Conservation (phyloP, 495 filamentous ascomycete species). For the Tuber borchii region DNA sequence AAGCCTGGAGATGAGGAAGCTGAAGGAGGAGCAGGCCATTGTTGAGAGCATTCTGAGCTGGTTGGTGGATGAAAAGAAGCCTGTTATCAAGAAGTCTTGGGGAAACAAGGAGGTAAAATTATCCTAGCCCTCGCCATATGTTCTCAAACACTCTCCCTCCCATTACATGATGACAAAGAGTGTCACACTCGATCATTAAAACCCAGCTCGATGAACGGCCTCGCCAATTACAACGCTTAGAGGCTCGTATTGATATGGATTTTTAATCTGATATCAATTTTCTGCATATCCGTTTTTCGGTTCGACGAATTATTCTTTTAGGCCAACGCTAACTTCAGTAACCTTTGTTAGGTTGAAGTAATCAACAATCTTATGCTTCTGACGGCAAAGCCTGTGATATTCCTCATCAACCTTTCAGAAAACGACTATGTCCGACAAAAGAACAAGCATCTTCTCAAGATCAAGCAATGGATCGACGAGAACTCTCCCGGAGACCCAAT, state of each 20-base stretch:
- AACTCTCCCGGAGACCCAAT: conserved; percentile 81
- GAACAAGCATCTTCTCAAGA: conserved; percentile 95
- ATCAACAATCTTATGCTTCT: conserved; percentile 96
- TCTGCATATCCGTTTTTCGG: neutral
- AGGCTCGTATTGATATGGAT: conserved; percentile 75
- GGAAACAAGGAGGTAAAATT: conserved; percentile 83
- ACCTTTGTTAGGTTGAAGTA: conserved; percentile 68
- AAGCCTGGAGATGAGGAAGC: conserved; percentile 95
- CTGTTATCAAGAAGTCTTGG: conserved; percentile 88
- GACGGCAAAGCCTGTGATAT: conserved; percentile 94
- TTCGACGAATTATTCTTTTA: neutral
- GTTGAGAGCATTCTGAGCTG: conserved; percentile 78
- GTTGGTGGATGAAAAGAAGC: conserved; percentile 73
- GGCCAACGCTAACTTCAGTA: conserved; percentile 3
- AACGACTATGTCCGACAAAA: conserved; percentile 97
- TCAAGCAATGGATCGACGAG: conserved; percentile 88
- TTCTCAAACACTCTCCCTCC: conserved; percentile 13
- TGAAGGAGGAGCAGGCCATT: conserved; percentile 88
- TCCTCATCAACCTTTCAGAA: conserved; percentile 93
- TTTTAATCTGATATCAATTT: conserved; percentile 26
- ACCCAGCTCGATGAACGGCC: conserved; percentile 98
- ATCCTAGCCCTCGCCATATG: conserved; percentile 26
- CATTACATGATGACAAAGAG: conserved; percentile 94
- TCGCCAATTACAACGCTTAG: conserved; percentile 57
- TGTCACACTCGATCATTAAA: conserved; percentile 81